Evolutionary conservation across 2,329 filamentous ascomycete species (phyloP), one percentile per base, ranked within the genome.

Genomic region (Triangularia verruculosa): DNA sequence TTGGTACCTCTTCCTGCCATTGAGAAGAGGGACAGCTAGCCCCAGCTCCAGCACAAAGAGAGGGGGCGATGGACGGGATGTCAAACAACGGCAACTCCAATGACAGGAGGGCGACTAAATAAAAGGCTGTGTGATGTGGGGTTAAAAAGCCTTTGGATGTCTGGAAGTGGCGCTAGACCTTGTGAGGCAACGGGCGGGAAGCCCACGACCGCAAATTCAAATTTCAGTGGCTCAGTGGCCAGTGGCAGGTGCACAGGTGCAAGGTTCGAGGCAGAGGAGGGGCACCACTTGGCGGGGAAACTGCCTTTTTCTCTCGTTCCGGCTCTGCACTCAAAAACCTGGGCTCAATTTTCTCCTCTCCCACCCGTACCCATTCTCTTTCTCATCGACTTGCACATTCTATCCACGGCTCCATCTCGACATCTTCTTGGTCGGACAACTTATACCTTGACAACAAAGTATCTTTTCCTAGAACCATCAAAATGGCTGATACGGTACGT

Each of bases 401-500:
- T 62, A 67, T 47, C 39, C 39, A 47, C 39, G 39, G 39, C 39
- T 47, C 39, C 39, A 47, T 47, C 39, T 66, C 64, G 64, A 64
- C 66, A 67, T 68, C 67, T 66, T 70, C 63, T 69, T 69, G 66
- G 63, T 47, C 39, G 51, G 51, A 25, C 51, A n/a, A 13, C 25
- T 54, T 54, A 54, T 25, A 15, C 22, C 51, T 12, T 64, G 65
- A 68, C 68, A 64, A 65, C 52, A 57, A n/a, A 71, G 63, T 68
- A 69, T 70, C 67, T 66, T 70, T 71, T 68, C 64, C 66, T 70
- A 72, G 79, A 77, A 76, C 75, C 75, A 75, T 80, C 83, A 85
- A 59, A 74, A 87, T 87, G 84, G 77, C 83, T 73, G 83, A 85
- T 69, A 66, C 70, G 59, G 70, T 71, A 61, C 68, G 69, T 71